Evolutionary conservation across 1,284 basidiomycete genomes (phyloP).

Genomic region (Anthracocystis panici-leucophaei): DNA sequence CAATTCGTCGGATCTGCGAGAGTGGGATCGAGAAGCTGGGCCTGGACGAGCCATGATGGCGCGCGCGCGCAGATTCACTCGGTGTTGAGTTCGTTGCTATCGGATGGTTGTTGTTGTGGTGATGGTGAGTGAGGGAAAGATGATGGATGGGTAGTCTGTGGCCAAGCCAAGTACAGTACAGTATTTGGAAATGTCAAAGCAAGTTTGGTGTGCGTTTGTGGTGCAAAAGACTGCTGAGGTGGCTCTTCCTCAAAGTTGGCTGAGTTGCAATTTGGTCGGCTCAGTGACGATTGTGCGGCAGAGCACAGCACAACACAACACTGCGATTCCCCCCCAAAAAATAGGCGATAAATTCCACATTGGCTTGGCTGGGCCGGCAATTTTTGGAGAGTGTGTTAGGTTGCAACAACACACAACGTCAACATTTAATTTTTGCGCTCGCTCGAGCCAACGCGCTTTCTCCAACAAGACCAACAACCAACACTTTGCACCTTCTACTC

Average conservation of each 20-base stretch:
- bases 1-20: constrained; percentile 36
- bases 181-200: constrained; percentile 3
- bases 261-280: constrained; percentile 1
- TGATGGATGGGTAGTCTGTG: background rate
- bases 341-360: too few species aligned
- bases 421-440: too few species aligned
- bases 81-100: background rate
- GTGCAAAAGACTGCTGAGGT: background rate
- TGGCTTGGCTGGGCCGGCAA: background rate
- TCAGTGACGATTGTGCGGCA: background rate
- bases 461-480: background rate
- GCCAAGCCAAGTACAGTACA: too few species aligned
- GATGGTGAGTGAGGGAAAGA: background rate
- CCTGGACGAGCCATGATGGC: constrained; percentile 41
- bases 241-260: background rate
- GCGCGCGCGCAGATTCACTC: constrained; percentile 2
- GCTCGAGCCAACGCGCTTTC: too few species aligned
- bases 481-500: background rate
- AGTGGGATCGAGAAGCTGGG: constrained; percentile 22
- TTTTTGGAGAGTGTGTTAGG: too few species aligned
- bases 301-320: background rate
- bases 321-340: too few species aligned
- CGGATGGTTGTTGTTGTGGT: background rate
- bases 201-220: background rate
- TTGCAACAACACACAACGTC: too few species aligned